Percentiles rank a stretch among this genome's conserved stretches.
phyloP scores from a whole-genome alignment of 768 basidiomycete species.

The Termitomyces sp. region DNA sequence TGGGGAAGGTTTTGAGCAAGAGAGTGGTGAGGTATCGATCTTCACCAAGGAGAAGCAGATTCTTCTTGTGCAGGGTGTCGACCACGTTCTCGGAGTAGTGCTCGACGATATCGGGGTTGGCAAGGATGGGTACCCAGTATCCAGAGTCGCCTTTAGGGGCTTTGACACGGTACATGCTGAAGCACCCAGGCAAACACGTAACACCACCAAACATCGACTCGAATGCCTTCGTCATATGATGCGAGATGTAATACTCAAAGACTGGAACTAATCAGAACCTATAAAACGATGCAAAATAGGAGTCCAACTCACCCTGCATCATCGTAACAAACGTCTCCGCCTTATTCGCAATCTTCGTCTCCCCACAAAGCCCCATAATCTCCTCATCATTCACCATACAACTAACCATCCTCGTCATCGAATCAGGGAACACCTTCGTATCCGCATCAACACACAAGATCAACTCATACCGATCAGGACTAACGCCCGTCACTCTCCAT shows the following conservation, averaged over 20 bases:
- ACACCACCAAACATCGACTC: constrained; percentile 99
- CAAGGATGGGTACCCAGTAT: constrained; percentile 98
- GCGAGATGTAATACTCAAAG: constrained; percentile 99
- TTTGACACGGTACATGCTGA: constrained; percentile 99
- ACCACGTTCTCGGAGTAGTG: constrained; percentile 99
- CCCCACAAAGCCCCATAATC: constrained; percentile 98
- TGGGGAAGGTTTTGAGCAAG: constrained; percentile 98
- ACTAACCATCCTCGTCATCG: constrained; percentile 90
- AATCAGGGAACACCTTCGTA: constrained; percentile 99
- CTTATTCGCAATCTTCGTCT: constrained; percentile 99
- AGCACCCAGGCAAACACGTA: constrained; percentile 98
- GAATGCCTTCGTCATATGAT: constrained; percentile 98
- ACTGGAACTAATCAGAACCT: constrained; percentile 44
- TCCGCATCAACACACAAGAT: constrained; percentile 97
- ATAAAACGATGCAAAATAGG: not conserved
- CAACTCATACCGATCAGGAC: constrained; percentile 93
- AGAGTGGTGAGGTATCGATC: constrained; percentile 99
- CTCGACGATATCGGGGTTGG: constrained; percentile 97
- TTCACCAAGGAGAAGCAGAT: constrained; percentile 92
- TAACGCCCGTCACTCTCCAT: constrained; percentile 93
- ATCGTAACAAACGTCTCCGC: constrained; percentile 98
- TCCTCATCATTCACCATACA: constrained; percentile 97
- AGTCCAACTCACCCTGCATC: constrained; percentile 84
- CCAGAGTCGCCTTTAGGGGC: constrained; percentile 95
- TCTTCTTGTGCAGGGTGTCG: constrained; percentile 99